Evolutionary conservation across 805 yeast species (phyloP), one percentile per base, ranked within the genome.

Genomic region (Schizosaccharomyces cryophilus): DNA sequence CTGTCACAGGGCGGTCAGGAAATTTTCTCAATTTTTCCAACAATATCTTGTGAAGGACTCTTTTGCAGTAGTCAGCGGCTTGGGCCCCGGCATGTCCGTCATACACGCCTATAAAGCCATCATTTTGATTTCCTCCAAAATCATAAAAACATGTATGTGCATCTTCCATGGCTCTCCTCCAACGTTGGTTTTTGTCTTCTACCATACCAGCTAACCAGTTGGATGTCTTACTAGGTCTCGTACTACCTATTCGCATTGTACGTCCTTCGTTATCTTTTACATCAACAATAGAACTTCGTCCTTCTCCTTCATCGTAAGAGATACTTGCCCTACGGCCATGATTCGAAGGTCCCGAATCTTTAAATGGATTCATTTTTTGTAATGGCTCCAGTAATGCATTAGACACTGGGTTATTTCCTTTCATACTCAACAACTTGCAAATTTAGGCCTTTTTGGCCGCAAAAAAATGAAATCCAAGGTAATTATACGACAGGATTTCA

Each of bases 81-180:
- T 82, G 87, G 61, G 81, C 81, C 26, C 98, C 98, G 1, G 97
- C 97, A 72, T 90, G 98, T 11, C 98, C 98, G 71, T 90, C 98
- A 72, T 88, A 90, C 0, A 90, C 78, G 19, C 94, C 97, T 77
- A 90, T 88, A 69, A 86, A 90, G 1, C 96, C 97, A 84, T 95
- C 85, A 69, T 88, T 62, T 1, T 66, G 65, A 11, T 61, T 61
- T 66, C 87, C 95, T n/a, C 89, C 93, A 74, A 85, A 89, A 73
- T 89, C 88, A 65, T 93, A 88, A 48, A 88, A 87, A 67, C 85
- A 87, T 0, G 94, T 85, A 70, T 90, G 97, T 6, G 90, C 93
- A 70, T 90, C 98, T 69, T 90, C 98, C 98, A 90, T 90, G 35
- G 88, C 80, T 60, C 84, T 80, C 62, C 98, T 77, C 69, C 81